phyloP scores from a whole-genome alignment of 2,329 filamentous ascomycete genomes.

The Sclerotinia nivalis region DNA sequence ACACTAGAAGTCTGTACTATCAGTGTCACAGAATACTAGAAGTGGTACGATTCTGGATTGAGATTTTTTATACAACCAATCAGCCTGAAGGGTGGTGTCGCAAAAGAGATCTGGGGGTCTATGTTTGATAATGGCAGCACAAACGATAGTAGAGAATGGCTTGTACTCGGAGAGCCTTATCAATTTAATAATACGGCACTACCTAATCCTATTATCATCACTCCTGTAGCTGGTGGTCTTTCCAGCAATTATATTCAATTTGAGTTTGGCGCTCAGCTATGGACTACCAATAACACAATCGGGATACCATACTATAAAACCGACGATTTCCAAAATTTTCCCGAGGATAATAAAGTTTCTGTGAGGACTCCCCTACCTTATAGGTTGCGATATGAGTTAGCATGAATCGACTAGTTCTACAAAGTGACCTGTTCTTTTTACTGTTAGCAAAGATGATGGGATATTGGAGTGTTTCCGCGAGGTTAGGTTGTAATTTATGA shows the following conservation, averaged over 20 bases:
- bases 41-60: neutral
- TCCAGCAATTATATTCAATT: neutral
- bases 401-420: no score
- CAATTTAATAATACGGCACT: neutral
- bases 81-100: neutral
- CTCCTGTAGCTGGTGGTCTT: neutral
- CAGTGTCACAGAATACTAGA: neutral
- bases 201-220: neutral
- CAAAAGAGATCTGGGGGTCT: neutral
- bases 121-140: neutral
- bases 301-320: neutral
- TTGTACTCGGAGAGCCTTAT: neutral
- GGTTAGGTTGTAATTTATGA: no score
- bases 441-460: no score
- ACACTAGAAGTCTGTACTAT: neutral
- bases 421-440: no score
- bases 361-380: neutral
- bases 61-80: neutral
- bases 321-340: neutral
- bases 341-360: neutral
- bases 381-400: no score
- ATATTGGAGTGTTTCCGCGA: no score
- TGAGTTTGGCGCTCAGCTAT: neutral
- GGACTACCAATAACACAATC: neutral
- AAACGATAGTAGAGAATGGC: neutral